Conservation (phyloP, 2,329 filamentous ascomycete species). For the Diaporthe ampelina region DNA sequence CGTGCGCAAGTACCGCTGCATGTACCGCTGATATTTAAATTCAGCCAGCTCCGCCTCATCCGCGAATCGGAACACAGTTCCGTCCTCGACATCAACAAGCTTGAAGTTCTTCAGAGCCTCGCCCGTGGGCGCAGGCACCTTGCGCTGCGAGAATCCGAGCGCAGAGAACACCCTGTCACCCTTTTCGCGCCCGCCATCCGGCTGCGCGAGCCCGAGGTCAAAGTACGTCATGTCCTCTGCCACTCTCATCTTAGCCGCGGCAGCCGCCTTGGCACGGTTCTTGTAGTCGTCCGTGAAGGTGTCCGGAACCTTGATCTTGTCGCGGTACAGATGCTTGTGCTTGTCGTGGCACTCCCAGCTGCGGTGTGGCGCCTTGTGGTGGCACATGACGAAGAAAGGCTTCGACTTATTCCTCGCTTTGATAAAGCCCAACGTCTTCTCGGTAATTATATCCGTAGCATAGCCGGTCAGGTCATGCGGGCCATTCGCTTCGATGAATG, state of each 20-base stretch:
- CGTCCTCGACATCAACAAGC: conserved; percentile 62
- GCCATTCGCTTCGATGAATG: conserved; percentile 59
- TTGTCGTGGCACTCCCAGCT: conserved; percentile 65
- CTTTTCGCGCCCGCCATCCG: conserved; percentile 59
- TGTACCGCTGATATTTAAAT: conserved; percentile 70
- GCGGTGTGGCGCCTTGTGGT: conserved; percentile 68
- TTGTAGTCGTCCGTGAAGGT: conserved; percentile 69
- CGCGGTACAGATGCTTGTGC: conserved; percentile 62
- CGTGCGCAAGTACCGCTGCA: conserved; percentile 67
- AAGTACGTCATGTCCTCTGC: conserved; percentile 65
- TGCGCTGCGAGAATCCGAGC: conserved; percentile 50
- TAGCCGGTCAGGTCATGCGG: conserved; percentile 56
- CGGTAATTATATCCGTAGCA: conserved; percentile 66
- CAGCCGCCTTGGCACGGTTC: conserved; percentile 63
- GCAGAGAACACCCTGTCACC: conserved; percentile 45
- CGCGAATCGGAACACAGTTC: conserved; percentile 60
- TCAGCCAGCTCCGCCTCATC: conserved; percentile 58
- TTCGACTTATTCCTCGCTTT: conserved; percentile 49
- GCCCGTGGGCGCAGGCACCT: conserved; percentile 52
- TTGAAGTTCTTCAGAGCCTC: conserved; percentile 45
- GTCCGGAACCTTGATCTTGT: conserved; percentile 62
- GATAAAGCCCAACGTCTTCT: conserved; percentile 62
- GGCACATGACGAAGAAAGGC: conserved; percentile 69
- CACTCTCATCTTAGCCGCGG: conserved; percentile 65
- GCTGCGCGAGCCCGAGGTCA: conserved; percentile 65